Evolutionary conservation across 768 basidiomycete genomes (phyloP), one percentile per base, ranked within the genome.

Genomic region (Agaricus subrufescens): DNA sequence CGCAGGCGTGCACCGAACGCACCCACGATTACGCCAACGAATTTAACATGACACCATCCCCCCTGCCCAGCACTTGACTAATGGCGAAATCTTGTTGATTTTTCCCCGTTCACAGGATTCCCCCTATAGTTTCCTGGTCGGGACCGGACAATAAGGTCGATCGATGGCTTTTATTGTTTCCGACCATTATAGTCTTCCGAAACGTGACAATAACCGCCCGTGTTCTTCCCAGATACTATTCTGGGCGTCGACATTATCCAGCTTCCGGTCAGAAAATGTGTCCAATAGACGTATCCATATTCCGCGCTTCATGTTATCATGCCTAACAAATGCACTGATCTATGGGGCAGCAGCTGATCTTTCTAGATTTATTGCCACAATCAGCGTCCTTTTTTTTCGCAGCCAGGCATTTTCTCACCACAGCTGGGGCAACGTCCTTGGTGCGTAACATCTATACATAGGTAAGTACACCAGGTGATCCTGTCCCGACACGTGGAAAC

Each of bases 1-100:
- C 43, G 34, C 7, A 50, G n/a, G 55, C 55, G 39, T 56, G 55
- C 40, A 43, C 47, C 15, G 30, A n/a, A 19, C 19, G 34, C 38
- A 25, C 53, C 53, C 43, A 49, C 47, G 53, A 50, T 49, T 19
- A 27, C 47, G 19, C 53, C 53, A 50, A 49, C 48, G 53, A 50
- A 43, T 25, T 40, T 27, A 37, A 50, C 40, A 50, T 56, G 42
- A 3, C 15, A 56, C 50, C 48, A 43, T 43, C 30, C 10, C 29
- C 15, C 39, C 34, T 49, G 38, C 38, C 19, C 34, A 34, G 34
- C 34, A 4, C 11, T 34, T 34, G 11, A 7, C 34, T 34, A 19
- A 3, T 34, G 34, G 34, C 34, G 34, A 34, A 34, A 34, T 11
- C 34, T 31, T 34, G 34, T 34, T 53, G 52, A 34, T 46, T 45